Evolutionary conservation across 2,329 filamentous ascomycete species (phyloP).

Genomic region (Colletotrichum sp.): DNA sequence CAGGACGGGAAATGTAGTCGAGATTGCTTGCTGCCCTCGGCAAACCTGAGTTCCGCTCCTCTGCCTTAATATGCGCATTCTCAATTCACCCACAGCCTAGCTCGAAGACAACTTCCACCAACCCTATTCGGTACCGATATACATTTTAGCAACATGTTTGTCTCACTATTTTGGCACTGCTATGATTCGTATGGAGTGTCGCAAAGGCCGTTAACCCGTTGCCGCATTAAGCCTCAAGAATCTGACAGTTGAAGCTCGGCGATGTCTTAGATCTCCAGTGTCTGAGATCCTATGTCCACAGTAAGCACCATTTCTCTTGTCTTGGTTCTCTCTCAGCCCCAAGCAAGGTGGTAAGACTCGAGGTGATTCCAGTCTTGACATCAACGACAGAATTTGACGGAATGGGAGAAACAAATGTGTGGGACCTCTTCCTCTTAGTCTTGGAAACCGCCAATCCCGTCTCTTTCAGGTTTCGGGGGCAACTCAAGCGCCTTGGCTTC

Average conservation of each 20-base stretch:
- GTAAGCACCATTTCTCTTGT: neutral
- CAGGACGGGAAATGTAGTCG: neutral
- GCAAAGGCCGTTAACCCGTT: neutral
- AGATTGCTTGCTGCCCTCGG: neutral
- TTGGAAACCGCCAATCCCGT: neutral
- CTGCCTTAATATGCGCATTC: neutral
- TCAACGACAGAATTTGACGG: neutral
- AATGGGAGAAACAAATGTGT: neutral
- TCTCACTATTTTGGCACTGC: neutral
- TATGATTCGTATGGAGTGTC: neutral
- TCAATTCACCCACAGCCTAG: neutral
- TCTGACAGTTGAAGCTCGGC: neutral
- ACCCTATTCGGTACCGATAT: neutral
- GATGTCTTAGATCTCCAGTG: neutral
- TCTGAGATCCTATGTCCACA: neutral
- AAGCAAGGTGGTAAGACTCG: neutral
- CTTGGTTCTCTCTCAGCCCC: neutral
- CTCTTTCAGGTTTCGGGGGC: neutral
- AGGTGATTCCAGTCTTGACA: neutral
- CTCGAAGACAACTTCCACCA: neutral
- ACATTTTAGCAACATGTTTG: neutral
- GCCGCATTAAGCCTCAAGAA: neutral
- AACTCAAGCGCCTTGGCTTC: neutral
- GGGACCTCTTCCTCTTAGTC: neutral
- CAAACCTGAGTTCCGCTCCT: neutral